Conservation (phyloP, 1,139 yeast species). For the Yamadazyma taylorii region DNA sequence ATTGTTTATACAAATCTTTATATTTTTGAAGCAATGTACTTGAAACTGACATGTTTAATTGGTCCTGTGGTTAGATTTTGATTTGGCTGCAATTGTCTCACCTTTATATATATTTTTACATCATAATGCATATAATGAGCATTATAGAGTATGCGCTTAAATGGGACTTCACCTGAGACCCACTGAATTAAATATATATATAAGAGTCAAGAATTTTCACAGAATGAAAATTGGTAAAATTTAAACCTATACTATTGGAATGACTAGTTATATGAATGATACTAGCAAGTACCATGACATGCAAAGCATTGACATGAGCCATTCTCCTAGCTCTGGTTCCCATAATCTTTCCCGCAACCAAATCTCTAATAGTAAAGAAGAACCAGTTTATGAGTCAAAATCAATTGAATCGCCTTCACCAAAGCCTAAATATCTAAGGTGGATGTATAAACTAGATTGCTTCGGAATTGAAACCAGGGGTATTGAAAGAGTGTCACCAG, state of each 20-base stretch:
- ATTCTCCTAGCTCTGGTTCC: no score
- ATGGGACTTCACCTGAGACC: constrained; percentile 4
- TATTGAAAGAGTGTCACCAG: constrained; percentile 71
- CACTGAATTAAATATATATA: no score
- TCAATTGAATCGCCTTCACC: background rate
- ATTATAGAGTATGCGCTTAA: constrained; percentile 10
- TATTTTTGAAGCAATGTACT: constrained; percentile 24
- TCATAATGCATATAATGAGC: background rate
- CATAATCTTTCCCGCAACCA: no score
- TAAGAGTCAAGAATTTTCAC: no score
- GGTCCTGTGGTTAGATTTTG: background rate
- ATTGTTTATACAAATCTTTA: constrained; percentile 19
- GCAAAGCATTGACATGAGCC: no score
- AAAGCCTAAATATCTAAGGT: background rate
- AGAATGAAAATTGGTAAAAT: no score
- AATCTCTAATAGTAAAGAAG: constrained; percentile 1
- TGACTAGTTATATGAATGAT: no score
- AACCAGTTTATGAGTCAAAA: background rate
- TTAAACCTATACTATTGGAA: no score
- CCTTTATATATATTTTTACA: background rate
- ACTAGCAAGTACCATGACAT: no score
- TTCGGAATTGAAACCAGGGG: constrained; percentile 77
- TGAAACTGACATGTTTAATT: constrained; percentile 7
- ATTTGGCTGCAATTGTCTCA: background rate
- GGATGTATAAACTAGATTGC: constrained; percentile 31